Evolutionary conservation across 805 yeast species (phyloP), one percentile per base, ranked within the genome.

Genomic region (Metschnikowia arizonensis): DNA sequence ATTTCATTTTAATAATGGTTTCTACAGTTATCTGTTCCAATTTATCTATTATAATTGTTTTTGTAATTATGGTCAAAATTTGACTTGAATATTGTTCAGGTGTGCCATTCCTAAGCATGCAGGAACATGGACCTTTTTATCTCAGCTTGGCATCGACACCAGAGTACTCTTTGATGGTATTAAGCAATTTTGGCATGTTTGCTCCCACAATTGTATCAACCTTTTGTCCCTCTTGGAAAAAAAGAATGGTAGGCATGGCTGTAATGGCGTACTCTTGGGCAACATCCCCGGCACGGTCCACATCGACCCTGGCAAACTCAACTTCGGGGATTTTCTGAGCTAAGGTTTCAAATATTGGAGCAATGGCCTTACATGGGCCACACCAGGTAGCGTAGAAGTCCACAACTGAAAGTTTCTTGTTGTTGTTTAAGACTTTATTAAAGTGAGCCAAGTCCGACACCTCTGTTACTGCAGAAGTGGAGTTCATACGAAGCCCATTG

Each of bases 321-420:
- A 81, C 86, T 46, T 72, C 73, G 10, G 73, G 72, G 12, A 63
- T 55, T 48, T 69, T 66, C 17, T 74, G 73, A 21, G 74, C 66
- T 48, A 71, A 60, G 31, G 62, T 61, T 36, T 68, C 74, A 36
- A 81, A 60, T 17, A 77, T 61, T 12, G 88, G 88, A 2, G 83
- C 72, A 55, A 83, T 74, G n/a, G 83, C 83, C 55, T 78, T 81
- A 56, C 88, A 83, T n/a, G 88, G 88, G 6, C 83, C 87, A 63
- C 88, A 83, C 88, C 88, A 83, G 9, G 80, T 76, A 26, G 88
- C 88, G 62, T 74, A 80, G 60, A 82, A 83, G 59, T 83, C 88
- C 40, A 82, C 76, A 2, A 82, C 66, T 1, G 82, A 68, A 30
- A 78, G 60, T 46, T 76, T 71, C 29, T 67, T 61, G 31, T 48